These are phyloP conservation scores for Mrakia blollopis DNA, from an alignment of 768 basidiomycete species.

Conservation along the genomic window DNA sequence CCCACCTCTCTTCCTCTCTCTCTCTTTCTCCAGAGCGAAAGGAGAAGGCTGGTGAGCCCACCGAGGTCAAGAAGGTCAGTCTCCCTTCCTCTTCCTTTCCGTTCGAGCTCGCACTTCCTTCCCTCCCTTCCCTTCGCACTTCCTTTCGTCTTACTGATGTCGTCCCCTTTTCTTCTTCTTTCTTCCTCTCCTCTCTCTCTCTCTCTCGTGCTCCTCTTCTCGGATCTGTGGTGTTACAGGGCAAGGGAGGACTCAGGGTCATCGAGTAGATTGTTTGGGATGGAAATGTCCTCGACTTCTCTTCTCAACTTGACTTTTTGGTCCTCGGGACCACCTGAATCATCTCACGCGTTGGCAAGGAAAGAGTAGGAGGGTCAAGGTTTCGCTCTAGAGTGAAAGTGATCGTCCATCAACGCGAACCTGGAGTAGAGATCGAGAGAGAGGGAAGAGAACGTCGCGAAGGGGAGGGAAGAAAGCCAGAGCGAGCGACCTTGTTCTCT, in stretches of 20 bases:
- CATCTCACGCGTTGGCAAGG: not conserved
- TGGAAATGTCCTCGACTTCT: not conserved
- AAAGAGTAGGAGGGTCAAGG: not conserved
- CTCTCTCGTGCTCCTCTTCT: too few species aligned
- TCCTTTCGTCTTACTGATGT: not conserved
- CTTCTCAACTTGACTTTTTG: not conserved
- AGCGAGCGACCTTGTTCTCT: not conserved
- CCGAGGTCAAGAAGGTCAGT: conserved; percentile 29
- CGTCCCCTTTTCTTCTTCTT: not conserved
- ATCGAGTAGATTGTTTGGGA: not conserved
- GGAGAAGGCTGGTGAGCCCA: conserved; percentile 30
- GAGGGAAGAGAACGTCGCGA: not conserved
- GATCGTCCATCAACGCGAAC: not conserved
- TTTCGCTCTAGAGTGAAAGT: not conserved
- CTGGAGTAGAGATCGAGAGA: not conserved
- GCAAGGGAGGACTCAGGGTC: conserved; percentile 27
- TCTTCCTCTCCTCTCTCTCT: not conserved
- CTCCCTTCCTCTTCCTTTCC: too few species aligned
- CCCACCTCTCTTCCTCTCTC: not conserved
- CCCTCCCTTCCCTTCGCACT: not conserved
- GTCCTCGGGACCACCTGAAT: too few species aligned
- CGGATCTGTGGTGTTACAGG: not conserved
- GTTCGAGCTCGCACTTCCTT: not conserved
- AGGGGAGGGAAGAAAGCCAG: not conserved
- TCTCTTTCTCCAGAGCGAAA: conserved; percentile 12